Percentiles rank a stretch among this genome's conserved stretches.
phyloP scores from a whole-genome alignment of 1,284 basidiomycete species.

The Sphaerobolus stellatus region DNA sequence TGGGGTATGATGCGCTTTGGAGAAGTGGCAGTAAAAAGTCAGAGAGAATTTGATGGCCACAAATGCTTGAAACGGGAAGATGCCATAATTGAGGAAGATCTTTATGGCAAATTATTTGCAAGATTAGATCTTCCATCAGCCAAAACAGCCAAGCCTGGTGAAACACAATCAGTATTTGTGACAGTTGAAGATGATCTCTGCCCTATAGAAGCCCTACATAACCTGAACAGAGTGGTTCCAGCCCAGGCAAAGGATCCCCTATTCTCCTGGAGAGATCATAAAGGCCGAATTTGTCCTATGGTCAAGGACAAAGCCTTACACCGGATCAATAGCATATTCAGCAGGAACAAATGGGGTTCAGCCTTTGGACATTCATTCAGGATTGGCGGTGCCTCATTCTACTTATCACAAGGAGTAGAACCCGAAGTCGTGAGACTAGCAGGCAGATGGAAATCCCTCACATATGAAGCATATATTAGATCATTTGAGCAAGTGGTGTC shows the following conservation, averaged over 20 bases:
- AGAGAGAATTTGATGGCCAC: constrained; percentile 18
- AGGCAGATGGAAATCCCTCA: constrained; percentile 33
- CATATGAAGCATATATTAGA: constrained; percentile 35
- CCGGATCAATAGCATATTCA: constrained; percentile 30
- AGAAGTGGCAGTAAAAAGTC: constrained; percentile 28
- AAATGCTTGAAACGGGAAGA: constrained; percentile 26
- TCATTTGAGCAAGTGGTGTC: constrained; percentile 28
- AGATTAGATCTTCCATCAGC: constrained; percentile 32
- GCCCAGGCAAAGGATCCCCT: constrained; percentile 29
- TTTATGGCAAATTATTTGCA: constrained; percentile 23
- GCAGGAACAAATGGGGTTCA: constrained; percentile 26
- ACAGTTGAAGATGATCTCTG: constrained; percentile 26
- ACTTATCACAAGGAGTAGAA: constrained; percentile 25
- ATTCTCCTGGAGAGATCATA: constrained; percentile 26
- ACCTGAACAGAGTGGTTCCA: constrained; percentile 29
- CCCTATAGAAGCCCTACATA: constrained; percentile 29
- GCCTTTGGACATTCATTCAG: too few relatives aligned
- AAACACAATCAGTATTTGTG: constrained; percentile 31
- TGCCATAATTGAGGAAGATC: too few relatives aligned
- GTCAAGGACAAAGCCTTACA: constrained; percentile 24
- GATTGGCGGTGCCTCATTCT: too few relatives aligned
- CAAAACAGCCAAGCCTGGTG: constrained; percentile 35
- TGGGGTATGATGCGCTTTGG: constrained; percentile 39
- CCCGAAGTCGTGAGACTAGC: constrained; percentile 31
- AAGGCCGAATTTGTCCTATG: constrained; percentile 27